Evolutionary conservation across 1,284 basidiomycete genomes (phyloP), one percentile per base, ranked within the genome.

Genomic region (Grifola frondosa): DNA sequence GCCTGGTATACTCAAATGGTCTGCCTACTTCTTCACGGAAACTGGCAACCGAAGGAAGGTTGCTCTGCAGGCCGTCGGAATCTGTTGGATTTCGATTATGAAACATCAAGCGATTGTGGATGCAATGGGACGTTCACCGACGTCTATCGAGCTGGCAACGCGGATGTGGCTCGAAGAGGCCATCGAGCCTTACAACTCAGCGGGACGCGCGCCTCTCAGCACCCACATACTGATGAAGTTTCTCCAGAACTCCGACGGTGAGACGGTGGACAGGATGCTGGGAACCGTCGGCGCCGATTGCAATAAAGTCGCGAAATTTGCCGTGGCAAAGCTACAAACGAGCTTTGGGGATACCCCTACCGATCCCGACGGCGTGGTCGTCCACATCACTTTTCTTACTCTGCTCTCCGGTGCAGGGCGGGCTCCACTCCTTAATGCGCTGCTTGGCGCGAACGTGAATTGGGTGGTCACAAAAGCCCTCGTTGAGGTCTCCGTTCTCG

Each of bases 1-100:
- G 68, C 62, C 61, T 1, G 65, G 61, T 4, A 56, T 68, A 11
- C 67, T 58, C 56, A 65, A 65, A 43, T 70, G 68, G 68, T 63
- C 62, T 40, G 50, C 48, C 6, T 68, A 58, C 53, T 59, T 70
- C 36, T 63, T 61, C 53, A 35, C 37, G 12, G 40, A 57, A 40
- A 28, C 22, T 12, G n/a, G n/a, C n/a, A n/a, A n/a, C n/a, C 26
- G 51, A 22, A 51, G 58, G 16, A 52, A 57, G 22, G 40, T 41
- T 22, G 46, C 62, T 13, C 42, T 66, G 41, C 63, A 70, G 37
- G 41, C 65, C 19, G 53, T 70, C 16, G 43, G 59, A 2, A 57
- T 50, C 6, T 48, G 52, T 6, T 61, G 64, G 56, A 69, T 61
- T 48, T 49, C 59, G 11, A 49, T 69, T 31, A 46, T 50, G 20